phyloP scores from a whole-genome alignment of 1,284 basidiomycete genomes.

The Apiotrichum sp. region DNA sequence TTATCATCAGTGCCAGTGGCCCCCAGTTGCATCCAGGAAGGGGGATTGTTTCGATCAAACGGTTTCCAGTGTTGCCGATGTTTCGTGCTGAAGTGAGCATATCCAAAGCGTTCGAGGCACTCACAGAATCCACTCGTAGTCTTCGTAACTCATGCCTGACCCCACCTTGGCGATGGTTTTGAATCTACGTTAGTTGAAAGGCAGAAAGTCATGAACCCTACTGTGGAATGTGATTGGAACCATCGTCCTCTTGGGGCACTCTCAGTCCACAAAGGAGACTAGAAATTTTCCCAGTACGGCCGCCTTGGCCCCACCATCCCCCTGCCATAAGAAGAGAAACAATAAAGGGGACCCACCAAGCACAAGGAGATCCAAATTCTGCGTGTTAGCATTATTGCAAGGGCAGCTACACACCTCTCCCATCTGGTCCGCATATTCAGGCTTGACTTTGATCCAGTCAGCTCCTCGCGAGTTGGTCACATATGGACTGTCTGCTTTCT shows the following conservation, averaged over 20 bases:
- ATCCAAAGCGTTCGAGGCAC: conserved; percentile 6
- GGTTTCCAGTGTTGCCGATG: conserved; percentile 42
- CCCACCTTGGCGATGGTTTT: conserved; percentile 71
- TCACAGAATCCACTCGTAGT: conserved; percentile 65
- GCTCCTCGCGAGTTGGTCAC: conserved; percentile 73
- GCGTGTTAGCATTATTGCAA: conserved; percentile 30
- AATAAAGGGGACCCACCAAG: conserved; percentile 53
- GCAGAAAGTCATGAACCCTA: too few species aligned
- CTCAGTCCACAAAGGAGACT: conserved; percentile 47
- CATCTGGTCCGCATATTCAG: conserved; percentile 58
- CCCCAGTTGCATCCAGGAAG: conserved; percentile 41
- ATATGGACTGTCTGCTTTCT: conserved; percentile 73
- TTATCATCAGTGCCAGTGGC: conserved; percentile 42
- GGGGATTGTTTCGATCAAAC: conserved; percentile 40
- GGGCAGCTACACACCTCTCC: conserved; percentile 22
- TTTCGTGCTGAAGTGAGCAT: conserved; percentile 30
- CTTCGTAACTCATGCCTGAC: conserved; percentile 71
- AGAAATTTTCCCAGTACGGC: conserved; percentile 47
- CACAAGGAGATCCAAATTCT: conserved; percentile 81
- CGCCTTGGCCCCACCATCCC: conserved; percentile 49
- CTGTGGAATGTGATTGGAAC: conserved; percentile 37
- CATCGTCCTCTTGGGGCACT: conserved; percentile 48
- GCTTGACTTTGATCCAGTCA: conserved; percentile 94
- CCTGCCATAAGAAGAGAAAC: conserved; percentile 15
- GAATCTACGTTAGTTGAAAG: conserved; percentile 25